A percentile compares a stretch with the other conserved stretches of the same genome.
Conservation (phyloP, 441 rosid species). For the Arabidopsis lyrata region DNA sequence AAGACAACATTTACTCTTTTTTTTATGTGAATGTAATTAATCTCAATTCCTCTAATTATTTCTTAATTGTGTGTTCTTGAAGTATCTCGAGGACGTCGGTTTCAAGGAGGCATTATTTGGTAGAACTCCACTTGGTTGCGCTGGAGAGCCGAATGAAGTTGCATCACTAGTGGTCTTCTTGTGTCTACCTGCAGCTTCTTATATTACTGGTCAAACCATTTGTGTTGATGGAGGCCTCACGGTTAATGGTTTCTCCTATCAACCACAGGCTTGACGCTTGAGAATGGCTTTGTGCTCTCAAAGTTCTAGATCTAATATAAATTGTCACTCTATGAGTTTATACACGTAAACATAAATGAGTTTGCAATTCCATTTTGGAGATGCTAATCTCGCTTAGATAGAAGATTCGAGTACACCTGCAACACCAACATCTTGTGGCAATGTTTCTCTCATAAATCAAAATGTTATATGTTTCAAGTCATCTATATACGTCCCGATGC, state of each 20-base stretch:
- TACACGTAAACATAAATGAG: background rate
- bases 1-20: constrained; percentile 46
- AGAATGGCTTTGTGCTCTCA: background rate
- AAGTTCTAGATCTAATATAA: too few relatives aligned
- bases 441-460: too few relatives aligned
- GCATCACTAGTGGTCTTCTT: constrained; percentile 68
- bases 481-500: too few relatives aligned
- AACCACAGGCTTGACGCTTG: background rate
- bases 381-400: background rate
- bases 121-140: constrained; percentile 57
- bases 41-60: background rate
- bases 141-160: constrained; percentile 71
- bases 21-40: constrained; percentile 55
- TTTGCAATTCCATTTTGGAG: background rate
- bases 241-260: constrained; percentile 54
- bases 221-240: constrained; percentile 74
- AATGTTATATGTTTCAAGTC: too few relatives aligned
- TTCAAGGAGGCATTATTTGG: background rate
- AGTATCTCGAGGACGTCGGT: background rate
- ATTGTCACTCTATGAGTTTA: background rate
- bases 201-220: constrained; percentile 73
- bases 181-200: constrained; percentile 76
- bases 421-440: too few relatives aligned
- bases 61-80: background rate
- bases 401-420: too few relatives aligned